Evolutionary conservation across 371 early-diverging fungal species (phyloP), one percentile per base, ranked within the genome.

Genomic region (Mucor lusitanicus): DNA sequence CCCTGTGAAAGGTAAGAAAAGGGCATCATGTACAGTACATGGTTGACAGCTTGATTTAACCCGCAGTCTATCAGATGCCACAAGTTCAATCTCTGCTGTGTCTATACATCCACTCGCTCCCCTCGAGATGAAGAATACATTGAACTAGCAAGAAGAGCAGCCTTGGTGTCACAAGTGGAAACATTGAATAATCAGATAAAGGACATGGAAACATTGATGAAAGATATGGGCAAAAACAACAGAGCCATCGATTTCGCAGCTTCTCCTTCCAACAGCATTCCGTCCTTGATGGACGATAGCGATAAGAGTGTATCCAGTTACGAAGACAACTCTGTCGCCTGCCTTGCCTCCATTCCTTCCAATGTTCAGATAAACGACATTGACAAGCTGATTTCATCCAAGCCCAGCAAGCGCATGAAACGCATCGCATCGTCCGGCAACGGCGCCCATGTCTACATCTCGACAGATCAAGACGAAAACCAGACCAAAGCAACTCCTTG

Each of bases 1-100:
- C 79, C 79, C 28, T 79, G 79, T 58, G 79, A 73, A 57, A 79
- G 79, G 79, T 75, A 57, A 28, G 56, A 19, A 44, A 15, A 25
- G 3, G 8, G 28, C n/a, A n/a, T n/a, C n/a, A n/a, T n/a, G n/a
- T n/a, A n/a, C 40, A 17, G 40, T 40, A 17, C 17, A 13, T 27
- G 27, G 3, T 27, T 53, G 25, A 53, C 27, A 27, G 55, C 62
- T n/a, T 63, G 11, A 12, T 12, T 12, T 19, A 6, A 40, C 50
- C 21, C 3, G 7, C 3, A 25, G 7, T 23, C 7, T n/a, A 27
- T 3, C 42, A 78, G 79, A 63, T 79, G 79, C 55, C 50, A 63
- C 7, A 71, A 71, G 23, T 69, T 79, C 33, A 61, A 69, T 23
- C 42, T 79, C 0, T 54, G 61, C 9, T 79, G 79, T 25, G 66